Conservation (phyloP, 495 filamentous ascomycete genomes). For the Apiosordaria backusii region DNA sequence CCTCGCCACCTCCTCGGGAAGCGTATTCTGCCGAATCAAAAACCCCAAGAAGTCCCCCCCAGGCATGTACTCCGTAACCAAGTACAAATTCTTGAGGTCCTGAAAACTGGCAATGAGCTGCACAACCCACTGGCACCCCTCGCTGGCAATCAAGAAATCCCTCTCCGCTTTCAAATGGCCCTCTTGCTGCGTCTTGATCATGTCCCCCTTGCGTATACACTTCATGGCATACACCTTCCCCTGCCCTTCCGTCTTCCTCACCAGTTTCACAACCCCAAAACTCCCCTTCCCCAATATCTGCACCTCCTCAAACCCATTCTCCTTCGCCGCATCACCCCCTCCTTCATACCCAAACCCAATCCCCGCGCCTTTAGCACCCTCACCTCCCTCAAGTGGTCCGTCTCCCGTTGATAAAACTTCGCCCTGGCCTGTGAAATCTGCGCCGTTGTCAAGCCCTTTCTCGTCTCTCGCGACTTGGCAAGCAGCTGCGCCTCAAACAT, state of each 20-base stretch:
- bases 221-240: slow-evolving; percentile 89
- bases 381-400: slow-evolving; percentile 68
- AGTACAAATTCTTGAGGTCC: slow-evolving; percentile 75
- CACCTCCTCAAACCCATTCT: slow-evolving; percentile 69
- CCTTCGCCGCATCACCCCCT: slow-evolving; percentile 16
- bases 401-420: slow-evolving; percentile 64
- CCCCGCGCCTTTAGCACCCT: slow-evolving; percentile 64
- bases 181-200: slow-evolving; percentile 87
- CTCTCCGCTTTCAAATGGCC: slow-evolving; percentile 87
- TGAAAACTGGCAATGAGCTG: slow-evolving; percentile 87
- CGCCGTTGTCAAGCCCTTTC: slow-evolving; percentile 47
- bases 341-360: slow-evolving; percentile 36
- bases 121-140: slow-evolving; percentile 78
- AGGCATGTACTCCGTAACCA: slow-evolving; percentile 97
- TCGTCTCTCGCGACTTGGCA: slow-evolving; percentile 24
- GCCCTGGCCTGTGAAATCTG: slow-evolving; percentile 54
- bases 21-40: slow-evolving; percentile 73
- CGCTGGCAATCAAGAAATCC: slow-evolving; percentile 84
- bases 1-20: slow-evolving; percentile 70
- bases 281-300: slow-evolving; percentile 92
- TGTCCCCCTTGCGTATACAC: slow-evolving; percentile 85
- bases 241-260: slow-evolving; percentile 58
- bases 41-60: slow-evolving; percentile 90
- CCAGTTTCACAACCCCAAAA: slow-evolving; percentile 86
- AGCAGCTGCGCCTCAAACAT: slow-evolving; percentile 64